Evolutionary conservation across 352 stramenopile species (phyloP).

Genomic region (Phytophthora pinifolia): DNA sequence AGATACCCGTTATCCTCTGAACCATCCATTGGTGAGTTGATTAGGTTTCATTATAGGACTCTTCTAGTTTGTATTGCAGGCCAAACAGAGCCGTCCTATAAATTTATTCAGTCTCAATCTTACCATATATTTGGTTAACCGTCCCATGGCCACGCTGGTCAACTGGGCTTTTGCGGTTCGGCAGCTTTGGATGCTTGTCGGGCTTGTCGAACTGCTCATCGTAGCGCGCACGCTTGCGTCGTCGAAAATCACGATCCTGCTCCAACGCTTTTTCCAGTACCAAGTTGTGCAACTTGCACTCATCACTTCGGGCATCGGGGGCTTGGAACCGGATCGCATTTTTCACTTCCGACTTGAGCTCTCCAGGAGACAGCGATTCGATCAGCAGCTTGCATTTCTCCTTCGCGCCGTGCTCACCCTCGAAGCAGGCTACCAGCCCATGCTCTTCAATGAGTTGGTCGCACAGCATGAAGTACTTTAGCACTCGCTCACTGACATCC

Average conservation of each 20-base stretch:
- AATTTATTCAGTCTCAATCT: no score
- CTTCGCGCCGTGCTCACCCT: constrained; percentile 1
- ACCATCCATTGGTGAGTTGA: no score
- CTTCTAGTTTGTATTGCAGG: no score
- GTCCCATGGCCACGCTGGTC: constrained; percentile 1
- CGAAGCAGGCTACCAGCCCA: constrained; percentile 5
- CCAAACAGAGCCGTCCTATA: no score
- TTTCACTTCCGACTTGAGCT: constrained; percentile 9
- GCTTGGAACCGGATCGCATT: constrained; percentile 16
- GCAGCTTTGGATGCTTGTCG: not conserved
- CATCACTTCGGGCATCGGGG: not conserved
- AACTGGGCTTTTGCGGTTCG: not conserved
- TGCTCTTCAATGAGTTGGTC: constrained; percentile 9
- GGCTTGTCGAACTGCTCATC: constrained; percentile 8
- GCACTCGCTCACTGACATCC: constrained; percentile 2
- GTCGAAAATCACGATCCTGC: constrained; percentile 10
- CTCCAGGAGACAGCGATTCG: constrained; percentile 1
- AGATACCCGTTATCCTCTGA: no score
- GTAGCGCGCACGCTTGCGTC: constrained; percentile 5
- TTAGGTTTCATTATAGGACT: no score
- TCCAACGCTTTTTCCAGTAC: constrained; percentile 11
- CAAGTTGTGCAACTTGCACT: constrained; percentile 13
- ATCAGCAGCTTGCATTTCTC: constrained; percentile 16
- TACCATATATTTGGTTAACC: no score
- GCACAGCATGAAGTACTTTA: constrained; percentile 11